These are phyloP conservation scores for Magnusiomyces tetraspermus DNA, from an alignment of 1,139 yeast species.

Conservation along the genomic window DNA sequence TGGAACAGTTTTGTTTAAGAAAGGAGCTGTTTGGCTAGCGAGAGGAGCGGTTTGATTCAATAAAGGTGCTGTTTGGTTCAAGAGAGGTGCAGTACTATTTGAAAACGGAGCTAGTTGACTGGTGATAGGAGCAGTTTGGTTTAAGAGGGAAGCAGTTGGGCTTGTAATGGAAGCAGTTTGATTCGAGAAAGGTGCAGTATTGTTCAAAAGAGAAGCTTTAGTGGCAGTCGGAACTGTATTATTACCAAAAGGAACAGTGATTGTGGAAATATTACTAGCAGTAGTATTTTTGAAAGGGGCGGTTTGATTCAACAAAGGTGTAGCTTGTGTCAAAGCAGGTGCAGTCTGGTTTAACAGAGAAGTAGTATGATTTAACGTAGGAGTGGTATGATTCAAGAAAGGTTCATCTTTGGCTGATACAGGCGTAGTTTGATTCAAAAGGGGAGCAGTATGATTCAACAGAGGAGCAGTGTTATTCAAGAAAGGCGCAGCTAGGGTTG, in stretches of 20 bases:
- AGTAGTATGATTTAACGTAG: not conserved
- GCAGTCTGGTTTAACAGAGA: not conserved
- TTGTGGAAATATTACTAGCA: not conserved
- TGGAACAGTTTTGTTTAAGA: not conserved
- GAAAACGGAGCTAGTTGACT: not conserved
- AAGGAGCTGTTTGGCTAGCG: not conserved
- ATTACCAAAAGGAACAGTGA: not conserved
- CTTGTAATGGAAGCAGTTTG: not conserved
- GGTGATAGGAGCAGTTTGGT: not conserved
- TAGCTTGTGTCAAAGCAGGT: not conserved
- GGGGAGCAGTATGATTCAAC: not conserved
- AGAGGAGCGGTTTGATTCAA: not conserved
- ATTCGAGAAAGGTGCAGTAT: not conserved
- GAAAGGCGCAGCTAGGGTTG: not conserved
- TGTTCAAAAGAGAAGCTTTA: not conserved
- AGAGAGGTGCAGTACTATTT: not conserved
- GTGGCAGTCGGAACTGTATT: not conserved
- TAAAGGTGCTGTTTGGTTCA: not conserved
- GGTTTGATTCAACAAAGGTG: not conserved
- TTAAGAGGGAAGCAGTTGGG: not conserved
- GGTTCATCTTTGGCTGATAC: not conserved
- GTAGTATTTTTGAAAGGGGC: not conserved
- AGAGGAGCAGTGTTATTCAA: not conserved
- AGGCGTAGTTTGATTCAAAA: not conserved
- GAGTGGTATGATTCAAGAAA: not conserved